Base-by-base conservation (phyloP, 192 early-diverging fungal species). In the Bifiguratus adelaidae region DNA sequence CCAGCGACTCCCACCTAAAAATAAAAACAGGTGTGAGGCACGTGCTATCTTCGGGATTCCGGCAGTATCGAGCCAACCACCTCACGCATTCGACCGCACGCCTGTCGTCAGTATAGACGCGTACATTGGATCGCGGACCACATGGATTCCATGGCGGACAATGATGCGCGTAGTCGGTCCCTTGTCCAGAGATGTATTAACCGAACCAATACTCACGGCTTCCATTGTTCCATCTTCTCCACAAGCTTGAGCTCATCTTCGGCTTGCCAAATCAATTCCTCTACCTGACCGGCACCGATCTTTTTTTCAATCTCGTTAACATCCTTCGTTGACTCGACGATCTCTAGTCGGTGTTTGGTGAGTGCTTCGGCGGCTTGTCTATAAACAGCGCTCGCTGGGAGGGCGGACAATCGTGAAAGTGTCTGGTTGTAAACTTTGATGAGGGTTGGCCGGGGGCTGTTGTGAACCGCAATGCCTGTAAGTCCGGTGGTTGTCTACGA, bases 241-340 rank as follows among this genome's bases (percentile, higher is more conserved):
- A 88, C 75, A 29, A 97, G 69, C 51, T 75, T 80, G 45, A 91
- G 70, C 61, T 97, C 94, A 35, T 89, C 89, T 50, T 90, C 71
- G 6, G 94, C 94, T 58, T 87, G 86, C 29, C 64, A 53, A 48
- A 95, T 82, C 4, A 97, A 67, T 73, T 97, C 90, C 63, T 97
- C 94, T 52, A 97, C 86, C 68, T 91, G 86, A 24, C 91, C 91
- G 26, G 67, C 77, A 52, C 68, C 68, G 24, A 93, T 69, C 34
- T 77, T 58, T 54, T 76, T 47, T 68, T 97, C 94, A 55, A 93
- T 91, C 56, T 77, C 73, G 32, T 52, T 36, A 33, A 85, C 61
- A 45, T 88, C 79, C 48, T 85, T 80, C 44, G 77, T 81, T 26
- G 69, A 58, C 60, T 94, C 74, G 19, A 86, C 85, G 49, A 92